These are phyloP conservation scores for Rusavskia elegans DNA, from an alignment of 495 filamentous ascomycete genomes.

Conservation along the genomic window DNA sequence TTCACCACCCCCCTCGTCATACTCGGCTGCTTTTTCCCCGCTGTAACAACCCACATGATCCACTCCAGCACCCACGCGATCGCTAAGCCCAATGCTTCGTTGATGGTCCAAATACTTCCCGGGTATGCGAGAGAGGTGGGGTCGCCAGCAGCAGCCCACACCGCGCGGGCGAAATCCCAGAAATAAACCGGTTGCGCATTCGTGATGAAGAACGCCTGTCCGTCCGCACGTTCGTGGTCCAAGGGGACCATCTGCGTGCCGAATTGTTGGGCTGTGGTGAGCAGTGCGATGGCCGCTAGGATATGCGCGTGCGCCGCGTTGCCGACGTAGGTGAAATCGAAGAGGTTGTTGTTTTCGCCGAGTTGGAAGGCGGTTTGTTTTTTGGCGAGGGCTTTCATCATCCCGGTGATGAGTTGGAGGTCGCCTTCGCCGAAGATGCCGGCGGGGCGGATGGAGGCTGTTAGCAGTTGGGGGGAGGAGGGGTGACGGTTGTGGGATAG, in stretches of 20 bases:
- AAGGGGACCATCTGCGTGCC: background rate
- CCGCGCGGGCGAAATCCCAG: conserved; percentile 1
- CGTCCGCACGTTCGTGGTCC: conserved; percentile 1
- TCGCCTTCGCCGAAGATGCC: conserved; percentile 16
- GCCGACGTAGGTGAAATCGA: conserved; percentile 11
- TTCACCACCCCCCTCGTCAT: conserved; percentile 59
- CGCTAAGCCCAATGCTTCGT: conserved; percentile 41
- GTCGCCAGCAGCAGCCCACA: background rate
- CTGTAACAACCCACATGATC: conserved; percentile 36
- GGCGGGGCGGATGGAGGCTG: conserved; percentile 12
- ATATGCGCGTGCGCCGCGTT: conserved; percentile 61
- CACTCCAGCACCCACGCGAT: conserved; percentile 56
- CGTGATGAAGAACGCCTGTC: conserved; percentile 4
- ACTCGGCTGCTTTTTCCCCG: conserved; percentile 45
- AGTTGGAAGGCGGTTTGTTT: conserved; percentile 15
- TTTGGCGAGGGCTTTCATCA: conserved; percentile 7
- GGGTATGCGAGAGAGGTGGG: background rate
- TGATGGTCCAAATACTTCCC: conserved; percentile 20
- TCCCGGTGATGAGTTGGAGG: conserved; percentile 5
- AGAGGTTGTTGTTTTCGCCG: conserved; percentile 11
- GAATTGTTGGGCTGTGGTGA: conserved; percentile 15
- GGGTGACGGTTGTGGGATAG: conserved; percentile 15
- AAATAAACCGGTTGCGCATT: conserved; percentile 1
- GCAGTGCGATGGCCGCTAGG: conserved; percentile 47
- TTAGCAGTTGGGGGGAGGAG: conserved; percentile 12